phyloP scores from a whole-genome alignment of 2,329 filamentous ascomycete species.

The Pyricularia pennisetigena region DNA sequence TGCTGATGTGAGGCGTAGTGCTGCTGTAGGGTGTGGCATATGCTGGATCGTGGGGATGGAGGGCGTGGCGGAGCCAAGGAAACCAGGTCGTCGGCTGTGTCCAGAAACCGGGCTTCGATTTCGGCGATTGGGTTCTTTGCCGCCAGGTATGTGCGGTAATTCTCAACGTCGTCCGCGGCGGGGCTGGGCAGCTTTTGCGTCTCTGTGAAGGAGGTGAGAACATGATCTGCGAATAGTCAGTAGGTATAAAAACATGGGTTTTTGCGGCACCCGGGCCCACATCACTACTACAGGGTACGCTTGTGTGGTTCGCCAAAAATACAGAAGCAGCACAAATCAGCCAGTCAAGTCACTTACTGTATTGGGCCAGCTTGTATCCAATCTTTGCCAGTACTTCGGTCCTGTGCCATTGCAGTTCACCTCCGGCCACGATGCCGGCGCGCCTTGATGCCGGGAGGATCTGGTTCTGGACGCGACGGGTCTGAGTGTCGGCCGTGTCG shows the following conservation, averaged over 20 bases:
- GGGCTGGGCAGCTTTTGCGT: slow-evolving; percentile 40
- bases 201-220: slow-evolving; percentile 47
- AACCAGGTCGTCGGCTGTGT: slow-evolving; percentile 44
- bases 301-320: no score
- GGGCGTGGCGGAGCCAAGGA: slow-evolving; percentile 17
- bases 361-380: slow-evolving; percentile 56
- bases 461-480: slow-evolving; percentile 27
- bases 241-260: no score
- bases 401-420: slow-evolving; percentile 49
- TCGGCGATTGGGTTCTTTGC: slow-evolving; percentile 43
- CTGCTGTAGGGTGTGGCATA: not conserved
- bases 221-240: slow-evolving; percentile 38
- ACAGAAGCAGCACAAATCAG: not conserved
- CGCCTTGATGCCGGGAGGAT: slow-evolving; percentile 51
- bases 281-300: no score
- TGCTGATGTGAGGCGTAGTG: not conserved
- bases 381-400: slow-evolving; percentile 53
- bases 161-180: slow-evolving; percentile 29
- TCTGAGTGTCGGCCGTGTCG: slow-evolving; percentile 49
- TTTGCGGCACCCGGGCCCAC: no score
- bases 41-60: not conserved
- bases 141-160: slow-evolving; percentile 42
- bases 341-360: slow-evolving; percentile 38
- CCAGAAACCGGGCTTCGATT: slow-evolving; percentile 50
- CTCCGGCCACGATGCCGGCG: slow-evolving; percentile 40